A percentile compares a stretch with the other conserved stretches of the same genome.
phyloP scores from a whole-genome alignment of 176 grass and related monocot species.

The Oryza nivara region DNA sequence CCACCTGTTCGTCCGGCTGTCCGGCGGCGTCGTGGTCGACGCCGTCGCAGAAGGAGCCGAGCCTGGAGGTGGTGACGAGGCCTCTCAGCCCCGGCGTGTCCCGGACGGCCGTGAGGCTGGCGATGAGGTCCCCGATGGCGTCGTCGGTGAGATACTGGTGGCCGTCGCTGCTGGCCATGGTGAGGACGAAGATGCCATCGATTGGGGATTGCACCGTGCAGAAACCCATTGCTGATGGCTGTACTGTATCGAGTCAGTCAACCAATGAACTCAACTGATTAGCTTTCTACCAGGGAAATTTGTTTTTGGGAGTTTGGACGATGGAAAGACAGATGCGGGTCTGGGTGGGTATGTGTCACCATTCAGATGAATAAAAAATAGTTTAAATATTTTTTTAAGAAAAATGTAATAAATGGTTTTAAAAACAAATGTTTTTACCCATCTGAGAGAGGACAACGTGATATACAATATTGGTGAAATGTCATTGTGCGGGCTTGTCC shows the following conservation, averaged over 20 bases:
- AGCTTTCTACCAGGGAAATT: not conserved
- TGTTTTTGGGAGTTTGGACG: too few relatives aligned
- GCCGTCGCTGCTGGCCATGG: not conserved
- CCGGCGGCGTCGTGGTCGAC: not conserved
- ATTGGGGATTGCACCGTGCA: not conserved
- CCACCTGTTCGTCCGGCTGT: not conserved
- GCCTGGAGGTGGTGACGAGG: not conserved
- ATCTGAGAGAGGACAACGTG: too few relatives aligned
- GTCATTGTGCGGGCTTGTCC: too few relatives aligned
- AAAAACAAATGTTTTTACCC: too few relatives aligned
- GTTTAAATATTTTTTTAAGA: too few relatives aligned
- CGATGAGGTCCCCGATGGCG: not conserved
- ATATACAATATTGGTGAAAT: too few relatives aligned
- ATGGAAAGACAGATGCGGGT: not conserved
- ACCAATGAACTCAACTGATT: too few relatives aligned
- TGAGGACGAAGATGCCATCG: slow-evolving; percentile 8
- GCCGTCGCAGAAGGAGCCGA: slow-evolving; percentile 11
- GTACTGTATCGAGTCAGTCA: too few relatives aligned
- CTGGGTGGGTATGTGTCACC: not conserved
- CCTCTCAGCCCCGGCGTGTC: not conserved
- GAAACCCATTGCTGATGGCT: not conserved
- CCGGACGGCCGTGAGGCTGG: not conserved
- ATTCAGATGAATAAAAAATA: not conserved
- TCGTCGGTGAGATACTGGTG: not conserved
- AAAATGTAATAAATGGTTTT: too few relatives aligned